These are phyloP conservation scores for Ascochyta clinopodiicola DNA, from an alignment of 2,329 filamentous ascomycete species.

Conservation along the genomic window DNA sequence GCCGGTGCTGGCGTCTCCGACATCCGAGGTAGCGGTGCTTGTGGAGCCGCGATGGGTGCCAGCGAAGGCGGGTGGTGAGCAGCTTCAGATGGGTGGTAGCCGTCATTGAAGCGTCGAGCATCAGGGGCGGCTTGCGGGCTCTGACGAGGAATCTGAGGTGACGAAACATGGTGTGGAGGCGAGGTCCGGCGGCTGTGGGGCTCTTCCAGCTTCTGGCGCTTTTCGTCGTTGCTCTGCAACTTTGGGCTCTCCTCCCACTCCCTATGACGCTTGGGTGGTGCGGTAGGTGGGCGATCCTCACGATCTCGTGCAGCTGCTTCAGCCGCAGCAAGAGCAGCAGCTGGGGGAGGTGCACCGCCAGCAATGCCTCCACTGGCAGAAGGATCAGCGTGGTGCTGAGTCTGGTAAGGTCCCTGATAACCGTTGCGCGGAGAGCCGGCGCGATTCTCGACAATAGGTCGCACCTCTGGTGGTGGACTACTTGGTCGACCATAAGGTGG, in stretches of 20 bases:
- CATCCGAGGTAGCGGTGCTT: conserved; percentile 59
- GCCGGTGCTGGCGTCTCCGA: conserved; percentile 39
- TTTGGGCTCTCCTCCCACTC: conserved; percentile 97
- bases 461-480: conserved; percentile 83
- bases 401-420: conserved; percentile 77
- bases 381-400: conserved; percentile 72
- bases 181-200: conserved; percentile 73
- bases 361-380: conserved; percentile 66
- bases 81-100: conserved; percentile 90
- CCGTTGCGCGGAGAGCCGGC: conserved; percentile 90
- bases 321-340: conserved; percentile 70
- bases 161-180: conserved; percentile 54
- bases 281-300: conserved; percentile 79
- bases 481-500: conserved; percentile 73
- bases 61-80: conserved; percentile 80
- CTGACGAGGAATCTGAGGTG: conserved; percentile 72
- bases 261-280: conserved; percentile 76
- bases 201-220: conserved; percentile 83
- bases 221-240: conserved; percentile 81
- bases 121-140: conserved; percentile 71
- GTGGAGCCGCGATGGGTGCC: conserved; percentile 53
- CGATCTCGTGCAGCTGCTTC: conserved; percentile 70
- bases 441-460: conserved; percentile 81
- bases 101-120: conserved; percentile 72
- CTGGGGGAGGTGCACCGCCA: conserved; percentile 70